A percentile compares a stretch with the other conserved stretches of the same genome.
These are phyloP conservation scores for Graphilbum fragrans DNA, from an alignment of 2,329 filamentous ascomycete species.

Conservation along the genomic window DNA sequence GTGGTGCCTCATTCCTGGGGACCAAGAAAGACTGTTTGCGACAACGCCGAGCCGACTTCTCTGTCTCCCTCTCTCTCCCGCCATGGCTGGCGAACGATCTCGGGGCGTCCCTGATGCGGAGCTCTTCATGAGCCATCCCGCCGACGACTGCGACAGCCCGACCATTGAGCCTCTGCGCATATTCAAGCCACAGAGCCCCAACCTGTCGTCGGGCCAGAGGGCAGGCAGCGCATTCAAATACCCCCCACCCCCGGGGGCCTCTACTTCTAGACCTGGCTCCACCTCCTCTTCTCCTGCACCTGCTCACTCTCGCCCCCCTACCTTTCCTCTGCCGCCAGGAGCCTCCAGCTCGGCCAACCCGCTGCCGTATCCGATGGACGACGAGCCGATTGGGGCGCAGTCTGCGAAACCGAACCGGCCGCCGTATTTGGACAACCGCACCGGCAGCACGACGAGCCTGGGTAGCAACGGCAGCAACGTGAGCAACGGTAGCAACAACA, in stretches of 20 bases:
- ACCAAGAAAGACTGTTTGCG: neutral
- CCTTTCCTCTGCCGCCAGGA: constrained; percentile 53
- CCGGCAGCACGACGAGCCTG: constrained; percentile 21
- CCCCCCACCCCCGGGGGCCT: constrained; percentile 52
- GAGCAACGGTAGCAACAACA: constrained; percentile 39
- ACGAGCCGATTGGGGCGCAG: constrained; percentile 34
- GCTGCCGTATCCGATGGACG: constrained; percentile 64
- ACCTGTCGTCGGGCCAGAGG: no score
- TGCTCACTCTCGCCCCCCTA: constrained; percentile 36
- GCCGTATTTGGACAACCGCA: constrained; percentile 27
- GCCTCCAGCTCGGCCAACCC: constrained; percentile 58
- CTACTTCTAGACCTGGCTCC: constrained; percentile 22
- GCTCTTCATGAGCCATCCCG: constrained; percentile 59
- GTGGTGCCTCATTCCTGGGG: no score
- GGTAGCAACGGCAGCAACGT: constrained; percentile 28
- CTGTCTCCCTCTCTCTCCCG: neutral
- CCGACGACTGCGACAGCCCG: constrained; percentile 52
- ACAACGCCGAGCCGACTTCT: neutral
- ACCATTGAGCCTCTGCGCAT: constrained; percentile 77
- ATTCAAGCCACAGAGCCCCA: constrained; percentile 62
- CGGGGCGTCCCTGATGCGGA: constrained; percentile 66
- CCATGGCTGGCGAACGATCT: constrained; percentile 33
- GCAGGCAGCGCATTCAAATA: constrained; percentile 21
- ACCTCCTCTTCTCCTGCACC: constrained; percentile 16
- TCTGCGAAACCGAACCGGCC: constrained; percentile 25